These are phyloP conservation scores for Lodderomyces jiufengensis DNA, from an alignment of 1,139 yeast species.

Conservation along the genomic window DNA sequence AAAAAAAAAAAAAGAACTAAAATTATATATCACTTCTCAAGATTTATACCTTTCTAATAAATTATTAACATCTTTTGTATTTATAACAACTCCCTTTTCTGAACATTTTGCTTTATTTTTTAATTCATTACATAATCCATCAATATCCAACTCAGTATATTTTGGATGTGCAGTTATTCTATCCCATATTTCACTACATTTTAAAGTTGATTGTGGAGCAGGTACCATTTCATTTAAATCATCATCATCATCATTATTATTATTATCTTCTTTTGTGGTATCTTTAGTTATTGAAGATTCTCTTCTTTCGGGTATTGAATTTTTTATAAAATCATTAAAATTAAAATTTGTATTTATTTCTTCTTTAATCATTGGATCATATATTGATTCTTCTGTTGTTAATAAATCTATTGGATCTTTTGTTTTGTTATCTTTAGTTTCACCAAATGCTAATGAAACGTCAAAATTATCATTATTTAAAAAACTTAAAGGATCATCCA, in stretches of 20 bases:
- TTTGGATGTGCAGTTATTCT: slow-evolving; percentile 91
- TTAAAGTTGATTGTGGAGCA: slow-evolving; percentile 36
- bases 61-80: slow-evolving; percentile 70
- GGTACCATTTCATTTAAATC: slow-evolving; percentile 28
- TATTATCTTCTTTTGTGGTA: slow-evolving; percentile 6
- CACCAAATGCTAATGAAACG: slow-evolving; percentile 45
- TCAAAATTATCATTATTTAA: slow-evolving; percentile 49
- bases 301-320: slow-evolving; percentile 14
- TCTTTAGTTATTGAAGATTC: slow-evolving; percentile 14
- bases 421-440: slow-evolving; percentile 10
- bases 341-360: slow-evolving; percentile 27
- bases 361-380: slow-evolving; percentile 49
- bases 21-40: slow-evolving; percentile 1
- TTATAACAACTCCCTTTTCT: slow-evolving; percentile 83
- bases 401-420: slow-evolving; percentile 34
- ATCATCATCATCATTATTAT: slow-evolving; percentile 14
- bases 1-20: too few relatives aligned
- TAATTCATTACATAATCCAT: slow-evolving; percentile 84
- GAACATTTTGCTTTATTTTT: slow-evolving; percentile 94
- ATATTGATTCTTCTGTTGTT: slow-evolving; percentile 63
- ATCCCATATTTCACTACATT: slow-evolving; percentile 95
- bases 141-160: slow-evolving; percentile 89
- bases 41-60: slow-evolving; percentile 43
- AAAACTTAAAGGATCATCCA: slow-evolving; percentile 42
- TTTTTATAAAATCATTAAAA: slow-evolving; percentile 37